Base-by-base conservation (phyloP, 1,284 basidiomycete genomes). In the Macrocystidia cucumis region DNA sequence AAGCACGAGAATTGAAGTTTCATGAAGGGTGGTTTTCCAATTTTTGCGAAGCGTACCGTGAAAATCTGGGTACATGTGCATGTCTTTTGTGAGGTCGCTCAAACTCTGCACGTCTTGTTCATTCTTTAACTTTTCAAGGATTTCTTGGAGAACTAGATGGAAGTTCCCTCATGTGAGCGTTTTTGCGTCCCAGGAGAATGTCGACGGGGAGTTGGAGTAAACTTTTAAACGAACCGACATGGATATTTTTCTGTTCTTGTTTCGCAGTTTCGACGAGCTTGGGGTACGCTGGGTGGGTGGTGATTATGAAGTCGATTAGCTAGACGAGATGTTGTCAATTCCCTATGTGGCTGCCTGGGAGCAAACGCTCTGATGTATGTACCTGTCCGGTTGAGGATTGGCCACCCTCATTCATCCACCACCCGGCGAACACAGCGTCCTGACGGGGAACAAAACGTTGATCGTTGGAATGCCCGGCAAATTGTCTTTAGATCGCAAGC, bases 371-470 rank as follows among this genome's bases (percentile, higher is more conserved):
- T 9, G 34, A 31, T 35, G 4, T 18, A 4, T 18, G 11, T 40
- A 80, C 81, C 63, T 96, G 93, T n/a, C 95, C 96, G 0, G 95
- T 98, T 0, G 92, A 95, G 12, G 91, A 96, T 60, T 98, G 95
- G 0, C 95, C 95, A 26, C 95, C 95, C 62, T 98, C 95, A 52
- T 96, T 98, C 91, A 98, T 97, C 96, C 95, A 93, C 81, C 86
- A 91, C 9, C 81, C 91, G 18, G 84, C 84, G 64, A 98, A 96
- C 17, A 95, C 74, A 11, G 86, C 78, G 50, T 91, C 78, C 78
- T 83, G 44, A 9, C 18, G 28, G 4, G 17, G 1, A 38, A 13
- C 6, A 20, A 33, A 24, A 9, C 17, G 9, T 16, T 12, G 26
- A 22, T 29, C 4, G 16, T 8, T 22, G 14, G 27, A 32, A n/a